These are phyloP conservation scores for Alternaria panax DNA, from an alignment of 2,329 filamentous ascomycete species.

Conservation along the genomic window DNA sequence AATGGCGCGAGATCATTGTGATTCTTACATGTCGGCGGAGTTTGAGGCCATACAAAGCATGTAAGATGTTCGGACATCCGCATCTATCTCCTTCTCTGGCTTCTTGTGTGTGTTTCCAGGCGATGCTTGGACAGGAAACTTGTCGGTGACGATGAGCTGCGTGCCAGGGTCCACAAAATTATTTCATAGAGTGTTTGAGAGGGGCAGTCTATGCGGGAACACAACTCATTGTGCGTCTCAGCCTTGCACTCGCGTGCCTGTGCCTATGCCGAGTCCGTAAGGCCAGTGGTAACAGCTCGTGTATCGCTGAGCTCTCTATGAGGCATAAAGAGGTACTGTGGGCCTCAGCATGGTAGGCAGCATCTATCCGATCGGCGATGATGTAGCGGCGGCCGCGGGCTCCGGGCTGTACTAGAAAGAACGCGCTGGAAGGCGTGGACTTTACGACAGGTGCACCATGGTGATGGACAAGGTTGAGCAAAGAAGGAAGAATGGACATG, in stretches of 20 bases:
- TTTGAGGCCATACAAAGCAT: not conserved
- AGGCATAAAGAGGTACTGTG: not conserved
- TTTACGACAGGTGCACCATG: not conserved
- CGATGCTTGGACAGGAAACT: not conserved
- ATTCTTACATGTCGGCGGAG: not conserved
- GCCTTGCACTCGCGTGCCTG: not conserved
- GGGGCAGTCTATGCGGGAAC: slow-evolving; percentile 18
- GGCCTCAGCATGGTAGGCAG: not conserved
- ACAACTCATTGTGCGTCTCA: slow-evolving; percentile 8
- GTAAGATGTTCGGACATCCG: not conserved
- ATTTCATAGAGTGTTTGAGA: slow-evolving; percentile 2
- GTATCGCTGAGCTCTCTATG: not conserved
- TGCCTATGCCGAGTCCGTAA: not conserved
- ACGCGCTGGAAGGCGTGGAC: not conserved
- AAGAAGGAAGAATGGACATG: not conserved
- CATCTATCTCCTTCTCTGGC: not conserved
- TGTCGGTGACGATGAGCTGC: slow-evolving; percentile 5
- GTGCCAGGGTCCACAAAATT: slow-evolving; percentile 13
- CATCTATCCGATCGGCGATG: not conserved
- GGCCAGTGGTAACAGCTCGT: not conserved
- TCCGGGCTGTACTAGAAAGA: not conserved
- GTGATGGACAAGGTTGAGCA: not conserved
- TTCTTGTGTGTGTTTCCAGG: not conserved
- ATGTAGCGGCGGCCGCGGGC: slow-evolving; percentile 2
- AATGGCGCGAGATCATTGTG: not conserved